Evolutionary conservation across 2,329 filamentous ascomycete genomes (phyloP), one percentile per base, ranked within the genome.

Genomic region (Ascomycota sp.): DNA sequence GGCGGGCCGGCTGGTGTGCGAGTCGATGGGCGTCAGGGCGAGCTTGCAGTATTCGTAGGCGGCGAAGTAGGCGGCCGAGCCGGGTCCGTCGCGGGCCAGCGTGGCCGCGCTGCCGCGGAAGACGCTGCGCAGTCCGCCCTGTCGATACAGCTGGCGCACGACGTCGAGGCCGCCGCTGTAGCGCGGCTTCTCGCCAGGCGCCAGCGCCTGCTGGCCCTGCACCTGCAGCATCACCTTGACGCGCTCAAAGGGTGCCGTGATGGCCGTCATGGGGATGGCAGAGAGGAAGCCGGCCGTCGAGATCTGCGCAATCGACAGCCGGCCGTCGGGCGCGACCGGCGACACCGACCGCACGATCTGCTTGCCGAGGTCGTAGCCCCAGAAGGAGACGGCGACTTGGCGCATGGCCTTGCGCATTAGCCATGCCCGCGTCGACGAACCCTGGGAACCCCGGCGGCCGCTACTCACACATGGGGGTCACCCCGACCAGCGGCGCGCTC

Each of bases 141-240:
- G 79, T 42, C 69, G 69, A 67, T 94, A 95, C 23, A 98, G 67
- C 56, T 94, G 85, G 40, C 79, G 72, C 20, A 94, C 89, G 28
- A 95, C 89, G 55, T 95, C 89, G 30, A 79, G 38, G 35, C 79
- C 83, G 46, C 85, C 85, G 27, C 64, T 68, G 64, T 95, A 95
- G 47, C 80, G 82, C 11, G 83, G 85, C 56, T 93, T 91, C 59
- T 94, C 78, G 46, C 85, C 86, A 0, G 85, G 80, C 1, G 74
- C 72, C 25, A 89, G 74, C 53, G 81, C 69, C 56, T 85, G 83
- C 55, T 94, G 83, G 46, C 83, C 85, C 57, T 95, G 89, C 41
- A 95, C 91, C 55, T 98, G 89, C 1, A 98, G 75, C 38, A 98
- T 83, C 32, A 98, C 86, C 59, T 98, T 98, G 43, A 98, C 83